Evolutionary conservation across 2,329 filamentous ascomycete genomes (phyloP), one percentile per base, ranked within the genome.

Genomic region (Aspergillus intermedius): DNA sequence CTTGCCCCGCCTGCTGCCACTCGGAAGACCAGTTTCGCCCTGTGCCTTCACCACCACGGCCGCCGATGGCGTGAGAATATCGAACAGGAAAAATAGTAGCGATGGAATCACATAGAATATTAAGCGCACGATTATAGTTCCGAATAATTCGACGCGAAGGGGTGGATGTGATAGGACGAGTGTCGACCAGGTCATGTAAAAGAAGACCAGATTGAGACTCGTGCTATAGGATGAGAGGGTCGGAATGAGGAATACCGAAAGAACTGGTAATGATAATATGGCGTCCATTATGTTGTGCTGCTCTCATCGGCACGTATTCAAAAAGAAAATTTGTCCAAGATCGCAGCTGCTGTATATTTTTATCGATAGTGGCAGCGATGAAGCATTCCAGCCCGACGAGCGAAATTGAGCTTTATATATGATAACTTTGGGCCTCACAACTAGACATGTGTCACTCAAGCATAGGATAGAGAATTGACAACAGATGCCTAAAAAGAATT

Each of bases 171-270:
- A 86, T 3, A 91, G 74, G 35, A 94, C 82, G 28, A 96, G 77
- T 0, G 88, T 91, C 5, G 83, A 82, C 90, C 90, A 95, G 58
- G 88, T 91, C 73, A 95, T 80, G 67, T 90, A 91, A 69, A 95
- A 93, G 74, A 95, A 91, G 53, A 94, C 73, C 21, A 95, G 72
- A 66, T 93, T 95, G 54, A 95, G 75, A 1, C 84, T 90, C 1
- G 89, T 91, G 39, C 75, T 84, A 73, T 86, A 90, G 5, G 86
- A 85, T 5, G 81, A 78, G 49, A 82, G 41, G 9, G 57, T 54
- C 4, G 63, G 64, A 2, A 66, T 37, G 7, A 66, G 52, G 32
- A 65, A 53, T 19, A 67, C 34, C 1, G 60, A 61, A 5, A 66
- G 50, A 8, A 65, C 44, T 6, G 64, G 63, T 5, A 67, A 46